These are phyloP conservation scores for Escallonia herrerae DNA, from an alignment of 129 eudicot genomes.

Conservation along the genomic window DNA sequence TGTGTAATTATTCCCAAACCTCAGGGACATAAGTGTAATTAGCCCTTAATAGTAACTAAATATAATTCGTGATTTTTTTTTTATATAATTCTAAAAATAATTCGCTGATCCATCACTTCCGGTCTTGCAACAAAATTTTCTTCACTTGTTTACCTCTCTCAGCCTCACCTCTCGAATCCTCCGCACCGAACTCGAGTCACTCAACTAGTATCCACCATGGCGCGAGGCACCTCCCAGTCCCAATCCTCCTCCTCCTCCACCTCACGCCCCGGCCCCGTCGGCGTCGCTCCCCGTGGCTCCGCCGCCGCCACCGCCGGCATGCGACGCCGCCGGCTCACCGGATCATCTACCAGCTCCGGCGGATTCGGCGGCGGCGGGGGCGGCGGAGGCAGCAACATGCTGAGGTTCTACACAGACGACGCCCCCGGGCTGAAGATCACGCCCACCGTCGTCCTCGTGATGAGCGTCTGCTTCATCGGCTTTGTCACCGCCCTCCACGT, in stretches of 20 bases:
- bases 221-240: slow-evolving; percentile 70
- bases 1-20: no score
- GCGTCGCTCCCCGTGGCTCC: slow-evolving; percentile 58
- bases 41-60: no score
- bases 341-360: slow-evolving; percentile 25
- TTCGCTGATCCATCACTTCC: neutral
- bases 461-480: slow-evolving; percentile 77
- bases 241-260: slow-evolving; percentile 45
- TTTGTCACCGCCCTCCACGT: slow-evolving; percentile 81
- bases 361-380: slow-evolving; percentile 14
- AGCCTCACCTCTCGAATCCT: slow-evolving; percentile 1
- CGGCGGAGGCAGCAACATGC: slow-evolving; percentile 44
- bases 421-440: slow-evolving; percentile 78
- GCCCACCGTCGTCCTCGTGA: slow-evolving; percentile 63
- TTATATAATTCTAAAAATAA: neutral
- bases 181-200: neutral
- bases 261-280: slow-evolving; percentile 44
- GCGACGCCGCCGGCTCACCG: slow-evolving; percentile 54
- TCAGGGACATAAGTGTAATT: no score
- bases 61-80: no score
- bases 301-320: slow-evolving; percentile 69
- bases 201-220: slow-evolving; percentile 26
- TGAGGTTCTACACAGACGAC: slow-evolving; percentile 81
- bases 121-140: neutral
- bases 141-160: neutral